phyloP scores from a whole-genome alignment of 495 filamentous ascomycete genomes.

The Xylaria palmicola region DNA sequence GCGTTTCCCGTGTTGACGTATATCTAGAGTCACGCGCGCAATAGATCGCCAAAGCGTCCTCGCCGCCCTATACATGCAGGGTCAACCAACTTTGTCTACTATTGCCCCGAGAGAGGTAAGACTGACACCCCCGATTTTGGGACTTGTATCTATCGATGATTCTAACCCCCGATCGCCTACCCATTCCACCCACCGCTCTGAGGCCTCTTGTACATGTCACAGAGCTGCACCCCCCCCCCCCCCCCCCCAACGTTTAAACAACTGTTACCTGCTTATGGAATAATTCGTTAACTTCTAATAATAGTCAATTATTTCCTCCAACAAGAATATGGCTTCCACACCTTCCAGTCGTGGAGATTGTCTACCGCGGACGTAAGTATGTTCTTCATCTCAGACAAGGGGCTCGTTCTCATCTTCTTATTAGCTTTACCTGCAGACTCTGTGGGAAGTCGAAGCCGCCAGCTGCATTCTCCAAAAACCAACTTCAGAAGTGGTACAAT shows the following conservation, averaged over 20 bases:
- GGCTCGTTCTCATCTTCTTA: neutral
- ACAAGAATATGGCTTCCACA: neutral
- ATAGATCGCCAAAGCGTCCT: neutral
- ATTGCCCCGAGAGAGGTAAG: neutral
- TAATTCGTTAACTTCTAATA: neutral
- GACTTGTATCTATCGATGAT: neutral
- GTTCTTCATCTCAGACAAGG: neutral
- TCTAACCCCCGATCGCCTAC: neutral
- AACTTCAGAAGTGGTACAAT: conserved; percentile 40
- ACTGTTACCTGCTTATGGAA: neutral
- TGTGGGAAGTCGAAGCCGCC: conserved; percentile 45
- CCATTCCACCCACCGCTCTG: neutral
- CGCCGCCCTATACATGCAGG: neutral
- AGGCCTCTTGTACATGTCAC: neutral
- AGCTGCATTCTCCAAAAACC: conserved; percentile 45
- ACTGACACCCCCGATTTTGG: neutral
- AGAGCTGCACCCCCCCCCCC: neutral
- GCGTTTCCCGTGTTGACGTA: neutral
- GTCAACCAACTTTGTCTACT: neutral
- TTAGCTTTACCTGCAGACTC: conserved; percentile 48
- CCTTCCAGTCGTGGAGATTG: neutral
- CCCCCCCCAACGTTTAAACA: neutral
- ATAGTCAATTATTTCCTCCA: neutral
- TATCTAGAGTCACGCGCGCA: neutral
- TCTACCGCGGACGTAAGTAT: conserved; percentile 7